Conservation (phyloP, 1,284 basidiomycete genomes). For the Crucibulum cyathiforme region DNA sequence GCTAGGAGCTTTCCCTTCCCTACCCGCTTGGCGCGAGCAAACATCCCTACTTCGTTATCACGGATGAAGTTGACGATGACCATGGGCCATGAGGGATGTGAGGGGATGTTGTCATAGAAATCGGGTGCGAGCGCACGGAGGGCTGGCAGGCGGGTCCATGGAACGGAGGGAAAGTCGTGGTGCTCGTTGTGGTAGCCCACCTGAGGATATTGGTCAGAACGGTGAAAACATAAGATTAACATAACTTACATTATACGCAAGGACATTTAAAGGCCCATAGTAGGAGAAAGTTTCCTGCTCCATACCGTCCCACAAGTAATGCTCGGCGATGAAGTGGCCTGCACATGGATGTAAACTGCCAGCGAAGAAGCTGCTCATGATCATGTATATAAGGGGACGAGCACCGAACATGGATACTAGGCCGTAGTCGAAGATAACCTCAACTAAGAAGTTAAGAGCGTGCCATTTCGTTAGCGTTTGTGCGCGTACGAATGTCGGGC, state of each 20-base stretch:
- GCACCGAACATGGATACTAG: conserved; percentile 69
- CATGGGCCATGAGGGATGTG: conserved; percentile 93
- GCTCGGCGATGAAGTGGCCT: conserved; percentile 97
- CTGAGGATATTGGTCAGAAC: conserved; percentile 41
- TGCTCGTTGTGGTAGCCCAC: conserved; percentile 99
- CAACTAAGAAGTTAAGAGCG: conserved; percentile 73
- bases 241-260: conserved; percentile 90
- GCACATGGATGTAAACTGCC: conserved; percentile 95
- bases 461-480: conserved; percentile 90
- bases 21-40: conserved; percentile 58
- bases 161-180: conserved; percentile 96
- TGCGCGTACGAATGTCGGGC: conserved; percentile 91
- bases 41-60: conserved; percentile 83
- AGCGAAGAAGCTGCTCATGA: conserved; percentile 92
- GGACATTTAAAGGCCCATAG: conserved; percentile 89
- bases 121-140: conserved; percentile 87
- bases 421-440: conserved; percentile 77
- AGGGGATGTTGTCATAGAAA: conserved; percentile 89
- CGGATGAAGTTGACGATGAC: conserved; percentile 94
- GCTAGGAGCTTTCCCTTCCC: conserved; percentile 27
- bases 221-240: neutral
- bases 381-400: conserved; percentile 80
- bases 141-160: conserved; percentile 94
- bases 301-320: conserved; percentile 91
- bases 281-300: conserved; percentile 97